phyloP scores from a whole-genome alignment of 208 protist species.

The Strigomonas galati region DNA sequence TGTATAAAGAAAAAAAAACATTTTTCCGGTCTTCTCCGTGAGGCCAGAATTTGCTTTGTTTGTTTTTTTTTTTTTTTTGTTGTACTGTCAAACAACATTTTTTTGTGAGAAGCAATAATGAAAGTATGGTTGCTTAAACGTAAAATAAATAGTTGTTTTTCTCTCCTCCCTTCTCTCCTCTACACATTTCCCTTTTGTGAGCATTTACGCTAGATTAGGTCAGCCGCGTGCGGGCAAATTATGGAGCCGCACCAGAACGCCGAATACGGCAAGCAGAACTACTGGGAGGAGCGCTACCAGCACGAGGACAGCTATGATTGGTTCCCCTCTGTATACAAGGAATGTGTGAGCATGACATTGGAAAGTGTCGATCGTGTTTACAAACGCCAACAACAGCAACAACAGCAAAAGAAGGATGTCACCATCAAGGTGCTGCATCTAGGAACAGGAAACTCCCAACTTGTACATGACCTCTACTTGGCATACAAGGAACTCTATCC shows the following conservation, averaged over 20 bases:
- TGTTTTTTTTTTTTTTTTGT: conserved; percentile 19
- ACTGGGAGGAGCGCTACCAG: conserved; percentile 75
- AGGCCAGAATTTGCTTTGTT: no score
- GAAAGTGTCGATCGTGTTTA: conserved; percentile 39
- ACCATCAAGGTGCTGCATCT: conserved; percentile 68
- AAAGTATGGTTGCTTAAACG: no score
- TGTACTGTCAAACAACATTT: neutral
- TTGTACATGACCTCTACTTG: conserved; percentile 58
- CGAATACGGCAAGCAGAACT: conserved; percentile 64
- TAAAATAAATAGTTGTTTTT: neutral
- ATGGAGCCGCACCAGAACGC: conserved; percentile 54
- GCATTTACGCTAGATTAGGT: no score
- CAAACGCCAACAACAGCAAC: conserved; percentile 8
- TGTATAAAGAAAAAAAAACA: conserved; percentile 7
- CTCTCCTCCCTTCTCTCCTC: neutral
- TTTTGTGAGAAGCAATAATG: no score
- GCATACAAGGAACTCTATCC: conserved; percentile 29
- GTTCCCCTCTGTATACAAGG: conserved; percentile 71
- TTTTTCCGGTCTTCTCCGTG: no score
- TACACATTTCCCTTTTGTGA: neutral
- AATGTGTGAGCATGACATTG: conserved; percentile 45
- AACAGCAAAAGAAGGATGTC: neutral
- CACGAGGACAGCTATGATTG: conserved; percentile 77
- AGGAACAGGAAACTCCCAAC: conserved; percentile 73
- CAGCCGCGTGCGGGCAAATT: no score